phyloP scores from a whole-genome alignment of 306 rosid species.

The Quercus wislizeni region DNA sequence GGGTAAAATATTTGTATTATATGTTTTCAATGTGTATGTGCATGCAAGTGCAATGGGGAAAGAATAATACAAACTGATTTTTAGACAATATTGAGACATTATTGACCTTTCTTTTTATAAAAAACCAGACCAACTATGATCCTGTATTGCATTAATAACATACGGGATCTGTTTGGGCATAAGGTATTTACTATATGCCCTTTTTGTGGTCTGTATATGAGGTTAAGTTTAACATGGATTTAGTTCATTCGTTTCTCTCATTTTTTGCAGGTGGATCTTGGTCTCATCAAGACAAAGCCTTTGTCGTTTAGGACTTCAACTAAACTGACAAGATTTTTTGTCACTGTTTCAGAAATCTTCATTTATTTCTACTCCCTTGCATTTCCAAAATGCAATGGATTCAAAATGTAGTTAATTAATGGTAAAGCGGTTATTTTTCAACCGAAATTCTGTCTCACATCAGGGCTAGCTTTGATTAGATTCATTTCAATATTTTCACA shows the following conservation, averaged over 20 bases:
- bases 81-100: neutral
- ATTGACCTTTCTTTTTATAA: neutral
- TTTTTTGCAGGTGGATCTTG: slow-evolving; percentile 72
- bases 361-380: neutral
- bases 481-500: too few species aligned
- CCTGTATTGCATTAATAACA: slow-evolving; percentile 75
- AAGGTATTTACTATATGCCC: slow-evolving; percentile 41
- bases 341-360: neutral
- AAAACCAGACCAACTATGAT: slow-evolving; percentile 90
- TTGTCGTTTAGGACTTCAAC: slow-evolving; percentile 67
- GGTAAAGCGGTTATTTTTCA: neutral
- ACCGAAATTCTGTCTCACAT: neutral
- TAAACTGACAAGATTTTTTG: neutral
- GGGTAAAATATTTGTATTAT: neutral
- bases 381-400: neutral
- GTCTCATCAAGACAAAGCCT: slow-evolving; percentile 78
- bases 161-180: slow-evolving; percentile 86
- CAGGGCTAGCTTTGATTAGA: too few species aligned
- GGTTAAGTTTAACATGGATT: neutral
- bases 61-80: neutral
- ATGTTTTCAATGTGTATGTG: too few species aligned
- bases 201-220: neutral
- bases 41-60: neutral
- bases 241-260: neutral
- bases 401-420: neutral